A percentile compares a stretch with the other conserved stretches of the same genome.
Evolutionary conservation across 805 yeast species (phyloP).

Genomic region (Kodamaea neixiangensis): DNA sequence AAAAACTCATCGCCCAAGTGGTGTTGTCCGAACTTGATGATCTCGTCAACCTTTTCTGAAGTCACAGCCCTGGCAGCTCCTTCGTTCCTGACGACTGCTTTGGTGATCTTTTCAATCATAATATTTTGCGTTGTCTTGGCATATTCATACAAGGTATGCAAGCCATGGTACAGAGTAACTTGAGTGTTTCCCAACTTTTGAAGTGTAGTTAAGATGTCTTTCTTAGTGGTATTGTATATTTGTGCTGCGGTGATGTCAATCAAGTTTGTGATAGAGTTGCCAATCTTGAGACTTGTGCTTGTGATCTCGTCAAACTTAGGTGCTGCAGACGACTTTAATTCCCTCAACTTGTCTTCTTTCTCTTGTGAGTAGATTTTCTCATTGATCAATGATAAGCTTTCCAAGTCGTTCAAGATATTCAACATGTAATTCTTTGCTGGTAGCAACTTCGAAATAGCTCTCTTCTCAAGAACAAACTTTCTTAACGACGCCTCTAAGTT

Average conservation of each 20-base stretch:
- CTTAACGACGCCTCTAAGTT: slow-evolving; percentile 81
- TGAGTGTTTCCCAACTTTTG: slow-evolving; percentile 51
- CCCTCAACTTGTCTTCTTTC: slow-evolving; percentile 44
- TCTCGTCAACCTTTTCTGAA: slow-evolving; percentile 55
- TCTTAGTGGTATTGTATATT: slow-evolving; percentile 62
- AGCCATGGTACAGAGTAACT: slow-evolving; percentile 60
- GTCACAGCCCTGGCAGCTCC: slow-evolving; percentile 66
- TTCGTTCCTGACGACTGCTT: slow-evolving; percentile 67
- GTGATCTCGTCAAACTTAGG: slow-evolving; percentile 65
- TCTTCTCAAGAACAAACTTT: slow-evolving; percentile 82
- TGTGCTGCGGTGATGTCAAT: slow-evolving; percentile 61
- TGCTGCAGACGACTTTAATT: slow-evolving; percentile 52
- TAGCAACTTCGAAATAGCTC: slow-evolving; percentile 82
- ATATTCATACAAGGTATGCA: slow-evolving; percentile 65
- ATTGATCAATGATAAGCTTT: slow-evolving; percentile 62
- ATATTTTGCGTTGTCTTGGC: slow-evolving; percentile 67
- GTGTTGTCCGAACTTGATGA: slow-evolving; percentile 61
- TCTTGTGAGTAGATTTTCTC: slow-evolving; percentile 53
- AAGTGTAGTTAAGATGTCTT: slow-evolving; percentile 53
- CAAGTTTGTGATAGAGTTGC: slow-evolving; percentile 59
- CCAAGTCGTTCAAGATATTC: slow-evolving; percentile 69
- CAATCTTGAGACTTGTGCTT: slow-evolving; percentile 52
- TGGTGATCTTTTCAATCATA: slow-evolving; percentile 65
- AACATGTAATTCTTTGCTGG: slow-evolving; percentile 89
- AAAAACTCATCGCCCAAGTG: slow-evolving; percentile 65